phyloP scores from a whole-genome alignment of 768 basidiomycete species.

The Leucocoprinus leucothites region DNA sequence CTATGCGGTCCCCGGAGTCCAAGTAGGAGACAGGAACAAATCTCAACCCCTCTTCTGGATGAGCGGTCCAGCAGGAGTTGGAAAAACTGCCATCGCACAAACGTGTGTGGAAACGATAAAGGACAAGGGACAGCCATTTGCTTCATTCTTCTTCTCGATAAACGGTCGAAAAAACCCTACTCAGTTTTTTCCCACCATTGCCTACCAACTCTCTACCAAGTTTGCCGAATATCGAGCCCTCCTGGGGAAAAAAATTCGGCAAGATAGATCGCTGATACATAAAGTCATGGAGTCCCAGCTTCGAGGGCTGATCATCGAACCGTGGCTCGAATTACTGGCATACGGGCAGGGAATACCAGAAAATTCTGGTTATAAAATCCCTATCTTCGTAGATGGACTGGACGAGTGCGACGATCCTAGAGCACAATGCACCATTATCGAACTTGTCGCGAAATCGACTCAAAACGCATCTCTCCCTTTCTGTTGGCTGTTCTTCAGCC shows the following conservation, averaged over 20 bases:
- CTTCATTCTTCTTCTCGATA: constrained; percentile 7
- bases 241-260: neutral
- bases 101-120: constrained; percentile 1
- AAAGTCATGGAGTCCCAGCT: neutral
- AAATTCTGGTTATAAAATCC: neutral
- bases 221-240: neutral
- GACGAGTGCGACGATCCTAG: neutral
- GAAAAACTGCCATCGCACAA: constrained; percentile 1
- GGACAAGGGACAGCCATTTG: neutral
- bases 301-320: neutral
- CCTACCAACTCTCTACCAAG: constrained; percentile 6
- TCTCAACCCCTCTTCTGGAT: neutral
- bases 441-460: neutral
- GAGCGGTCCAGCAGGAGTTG: constrained; percentile 3
- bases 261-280: neutral
- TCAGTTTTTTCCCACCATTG: constrained; percentile 1
- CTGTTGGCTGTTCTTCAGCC: constrained; percentile 5
- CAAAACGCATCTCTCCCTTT: neutral
- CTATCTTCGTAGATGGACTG: neutral
- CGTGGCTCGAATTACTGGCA: neutral
- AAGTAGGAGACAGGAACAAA: neutral
- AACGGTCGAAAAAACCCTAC: neutral
- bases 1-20: neutral
- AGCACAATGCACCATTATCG: constrained; percentile 1
- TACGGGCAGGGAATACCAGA: neutral